Conservation (phyloP, 2,329 filamentous ascomycete genomes). For the Mollisiaceae sp. region DNA sequence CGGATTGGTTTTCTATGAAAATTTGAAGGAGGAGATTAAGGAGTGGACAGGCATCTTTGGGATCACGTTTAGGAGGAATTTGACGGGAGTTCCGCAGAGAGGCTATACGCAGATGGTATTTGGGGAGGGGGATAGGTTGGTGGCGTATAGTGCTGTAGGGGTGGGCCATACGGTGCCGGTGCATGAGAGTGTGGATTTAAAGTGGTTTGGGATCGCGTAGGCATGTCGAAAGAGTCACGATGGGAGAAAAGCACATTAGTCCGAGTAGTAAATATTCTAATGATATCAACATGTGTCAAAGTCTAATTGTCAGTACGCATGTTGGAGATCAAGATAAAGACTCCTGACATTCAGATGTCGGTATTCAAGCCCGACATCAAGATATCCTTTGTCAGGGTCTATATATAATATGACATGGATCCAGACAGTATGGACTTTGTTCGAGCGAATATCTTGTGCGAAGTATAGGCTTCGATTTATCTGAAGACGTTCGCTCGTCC, state of each 20-base stretch:
- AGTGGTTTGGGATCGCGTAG: slow-evolving; percentile 10
- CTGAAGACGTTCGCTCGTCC: too few species aligned
- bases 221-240: not conserved
- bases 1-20: slow-evolving; percentile 45
- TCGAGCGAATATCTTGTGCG: too few species aligned
- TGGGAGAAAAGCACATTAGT: not conserved
- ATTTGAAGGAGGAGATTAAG: slow-evolving; percentile 51
- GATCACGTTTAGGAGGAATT: not conserved
- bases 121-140: not conserved
- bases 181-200: slow-evolving; percentile 7
- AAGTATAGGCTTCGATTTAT: too few species aligned
- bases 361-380: too few species aligned
- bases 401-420: too few species aligned
- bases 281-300: too few species aligned
- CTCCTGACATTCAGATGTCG: too few species aligned
- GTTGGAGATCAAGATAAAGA: too few species aligned
- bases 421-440: too few species aligned
- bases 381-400: too few species aligned
- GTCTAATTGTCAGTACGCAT: too few species aligned
- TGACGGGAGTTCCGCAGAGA: not conserved
- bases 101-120: slow-evolving; percentile 6
- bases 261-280: too few species aligned
- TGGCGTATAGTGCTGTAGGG: slow-evolving; percentile 2
- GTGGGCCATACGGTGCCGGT: slow-evolving; percentile 9
- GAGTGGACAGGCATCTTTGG: slow-evolving; percentile 52